Base-by-base conservation (phyloP, 257 asterid genomes). In the Primulina tabacum region DNA sequence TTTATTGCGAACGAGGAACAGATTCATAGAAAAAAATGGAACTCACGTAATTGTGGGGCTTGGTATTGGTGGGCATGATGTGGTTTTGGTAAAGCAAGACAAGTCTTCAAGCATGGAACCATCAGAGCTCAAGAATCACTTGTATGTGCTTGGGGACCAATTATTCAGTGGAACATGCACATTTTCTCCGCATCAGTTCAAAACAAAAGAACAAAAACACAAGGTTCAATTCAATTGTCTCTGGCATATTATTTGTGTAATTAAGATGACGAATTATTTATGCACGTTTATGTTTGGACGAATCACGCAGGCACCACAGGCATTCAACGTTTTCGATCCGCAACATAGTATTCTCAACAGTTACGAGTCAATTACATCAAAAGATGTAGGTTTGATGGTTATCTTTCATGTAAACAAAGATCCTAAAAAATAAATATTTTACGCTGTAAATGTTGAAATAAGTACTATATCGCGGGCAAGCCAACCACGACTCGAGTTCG, bases 21-120 rank as follows among this genome's bases (percentile, higher is more conserved):
- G 99, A 75, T 93, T 90, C 80, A 93, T 93, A 18, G 95, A 90
- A 77, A 93, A 84, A 80, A 89, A 90, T 75, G 99, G 99, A 9
- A 93, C 99, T 8, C 99, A 93, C 73, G 82, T 93, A 59, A 82
- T 93, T 7, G 97, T 93, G 79, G 99, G 97, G 74, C 71, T 93
- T 67, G 82, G 96, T 77, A 53, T 93, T 12, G 97, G 99, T 12
- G 99, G 99, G n/a, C 87, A 87, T 69, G 99, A 93, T 47, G 89
- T 86, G 77, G 86, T 90, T 4, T 70, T 85, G 33, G 90, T 89
- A 20, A 90, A 92, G 82, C 97, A 90, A 80, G 89, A 88, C 58
- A 83, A 73, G 70, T 80, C 83, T 2, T 93, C 99, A 24, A 77
- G 79, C 50, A 53, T 93, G 76, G 94, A 88, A 58, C 80, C 96